Conservation (phyloP, 1,284 basidiomycete genomes). For the Ceratobasidium papillatum region DNA sequence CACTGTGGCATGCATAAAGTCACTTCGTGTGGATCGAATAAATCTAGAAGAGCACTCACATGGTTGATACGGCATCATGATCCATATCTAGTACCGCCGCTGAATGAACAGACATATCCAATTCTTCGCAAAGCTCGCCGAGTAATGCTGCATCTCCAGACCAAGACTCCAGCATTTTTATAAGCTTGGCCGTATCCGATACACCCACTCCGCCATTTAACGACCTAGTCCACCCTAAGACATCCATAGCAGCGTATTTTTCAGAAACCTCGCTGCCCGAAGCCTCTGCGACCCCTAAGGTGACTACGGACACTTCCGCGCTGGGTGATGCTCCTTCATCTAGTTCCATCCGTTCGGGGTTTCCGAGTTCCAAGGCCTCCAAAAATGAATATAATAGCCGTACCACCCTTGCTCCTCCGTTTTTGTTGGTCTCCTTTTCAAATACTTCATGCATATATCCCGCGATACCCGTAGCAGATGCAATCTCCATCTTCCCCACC, state of each 20-base stretch:
- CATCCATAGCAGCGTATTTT: background rate
- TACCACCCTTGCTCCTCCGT: background rate
- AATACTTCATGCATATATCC: conserved; percentile 34
- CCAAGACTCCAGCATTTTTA: background rate
- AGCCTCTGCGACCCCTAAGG: background rate
- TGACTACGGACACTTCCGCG: background rate
- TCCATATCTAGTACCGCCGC: background rate
- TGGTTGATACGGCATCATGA: background rate
- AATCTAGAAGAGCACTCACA: background rate
- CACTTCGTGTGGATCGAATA: background rate
- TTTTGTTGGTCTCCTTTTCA: background rate
- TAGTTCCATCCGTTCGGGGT: conserved; percentile 5
- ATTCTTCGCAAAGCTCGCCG: conserved; percentile 5
- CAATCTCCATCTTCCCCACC: conserved; percentile 22
- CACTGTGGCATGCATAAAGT: background rate
- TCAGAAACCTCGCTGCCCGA: background rate
- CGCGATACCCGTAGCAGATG: background rate
- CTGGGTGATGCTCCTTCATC: background rate
- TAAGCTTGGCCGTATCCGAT: background rate
- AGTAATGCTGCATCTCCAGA: background rate
- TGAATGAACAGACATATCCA: background rate
- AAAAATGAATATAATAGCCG: conserved; percentile 13
- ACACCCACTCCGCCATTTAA: background rate
- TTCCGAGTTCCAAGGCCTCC: background rate
- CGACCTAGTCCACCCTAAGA: background rate